Conservation (phyloP, 2,329 filamentous ascomycete genomes). For the Nemania diffusa region DNA sequence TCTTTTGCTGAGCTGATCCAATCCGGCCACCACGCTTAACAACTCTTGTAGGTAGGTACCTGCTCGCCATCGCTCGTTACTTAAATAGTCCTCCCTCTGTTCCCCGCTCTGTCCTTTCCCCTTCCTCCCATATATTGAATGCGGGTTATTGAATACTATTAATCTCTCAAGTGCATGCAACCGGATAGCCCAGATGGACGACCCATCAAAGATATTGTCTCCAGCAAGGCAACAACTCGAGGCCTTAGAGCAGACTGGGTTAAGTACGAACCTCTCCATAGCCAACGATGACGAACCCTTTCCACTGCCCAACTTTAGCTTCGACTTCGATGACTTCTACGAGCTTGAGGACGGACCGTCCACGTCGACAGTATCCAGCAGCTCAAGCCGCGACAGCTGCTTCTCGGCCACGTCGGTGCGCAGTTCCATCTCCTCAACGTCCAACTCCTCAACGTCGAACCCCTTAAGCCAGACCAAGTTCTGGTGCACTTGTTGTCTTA, state of each 20-base stretch:
- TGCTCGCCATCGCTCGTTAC: conserved; percentile 31
- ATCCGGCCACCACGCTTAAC: conserved; percentile 22
- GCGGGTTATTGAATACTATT: too few relatives aligned
- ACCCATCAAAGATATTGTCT: conserved; percentile 48
- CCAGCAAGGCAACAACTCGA: conserved; percentile 49
- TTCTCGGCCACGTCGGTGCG: conserved; percentile 47
- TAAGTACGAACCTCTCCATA: conserved; percentile 40
- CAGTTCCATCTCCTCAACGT: conserved; percentile 48
- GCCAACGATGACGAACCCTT: conserved; percentile 3
- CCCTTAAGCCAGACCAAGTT: conserved; percentile 45
- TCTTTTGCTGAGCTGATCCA: too few relatives aligned
- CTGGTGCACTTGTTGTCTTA: conserved; percentile 59
- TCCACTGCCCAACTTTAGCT: conserved; percentile 41
- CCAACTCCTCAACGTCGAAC: conserved; percentile 39
- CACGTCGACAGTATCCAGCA: conserved; percentile 48
- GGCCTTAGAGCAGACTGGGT: conserved; percentile 49
- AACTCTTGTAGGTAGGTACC: too few relatives aligned
- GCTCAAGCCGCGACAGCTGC: conserved; percentile 48
- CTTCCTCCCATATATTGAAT: too few relatives aligned
- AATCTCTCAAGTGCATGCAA: conserved; percentile 4
- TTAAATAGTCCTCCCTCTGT: background rate
- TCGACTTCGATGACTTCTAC: too few relatives aligned
- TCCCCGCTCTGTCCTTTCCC: background rate
- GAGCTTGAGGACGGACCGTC: conserved; percentile 48
- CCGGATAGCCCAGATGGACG: conserved; percentile 43